Evolutionary conservation across 495 filamentous ascomycete genomes (phyloP), one percentile per base, ranked within the genome.

Genomic region (Tuber indicum): DNA sequence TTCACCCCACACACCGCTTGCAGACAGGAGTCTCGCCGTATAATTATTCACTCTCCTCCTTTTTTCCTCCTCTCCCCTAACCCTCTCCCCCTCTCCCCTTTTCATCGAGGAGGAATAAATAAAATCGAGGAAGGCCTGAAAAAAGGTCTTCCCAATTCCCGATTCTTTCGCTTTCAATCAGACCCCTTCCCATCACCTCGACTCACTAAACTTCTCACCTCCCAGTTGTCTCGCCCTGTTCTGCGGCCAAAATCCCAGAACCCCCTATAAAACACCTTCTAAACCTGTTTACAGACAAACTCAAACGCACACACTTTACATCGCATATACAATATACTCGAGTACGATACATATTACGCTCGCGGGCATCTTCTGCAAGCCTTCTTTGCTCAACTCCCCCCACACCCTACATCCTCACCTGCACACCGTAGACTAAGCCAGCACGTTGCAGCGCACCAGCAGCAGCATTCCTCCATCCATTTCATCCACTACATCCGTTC

Each of bases 371-470:
- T 32, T 66, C 58, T 17, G 1, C 26, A 66, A 16, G 1, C 26
- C 58, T 36, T 36, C 58, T 66, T 10, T 36, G 26, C 26, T 36
- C 58, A 66, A 36, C 58, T 66, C 32, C 26, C 58, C 58, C 58
- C 58, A 66, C 58, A 36, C 58, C n/a, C 36, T 26, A 52, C 58
- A 66, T 66, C 58, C 26, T 66, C 58, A 66, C 58, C 58, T 19
- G 58, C 26, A 19, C 58, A 66, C 58, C 26, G 32, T 32, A 32
- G 32, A 32, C 26, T 16, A 36, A 16, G 32, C 58, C 58, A 36
- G 58, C 58, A 66, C 58, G 58, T 66, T 66, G 58, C 58, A 66
- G 36, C 58, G n/a, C n/a, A 58, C n/a, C 58, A 62, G 52, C 52
- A 62, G 58, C 58, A 66, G 58, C 58, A 66, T 66, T 66, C 58